These are phyloP conservation scores for Isoetes taiwanensis DNA, from an alignment of 75 land plant genomes.

Conservation along the genomic window DNA sequence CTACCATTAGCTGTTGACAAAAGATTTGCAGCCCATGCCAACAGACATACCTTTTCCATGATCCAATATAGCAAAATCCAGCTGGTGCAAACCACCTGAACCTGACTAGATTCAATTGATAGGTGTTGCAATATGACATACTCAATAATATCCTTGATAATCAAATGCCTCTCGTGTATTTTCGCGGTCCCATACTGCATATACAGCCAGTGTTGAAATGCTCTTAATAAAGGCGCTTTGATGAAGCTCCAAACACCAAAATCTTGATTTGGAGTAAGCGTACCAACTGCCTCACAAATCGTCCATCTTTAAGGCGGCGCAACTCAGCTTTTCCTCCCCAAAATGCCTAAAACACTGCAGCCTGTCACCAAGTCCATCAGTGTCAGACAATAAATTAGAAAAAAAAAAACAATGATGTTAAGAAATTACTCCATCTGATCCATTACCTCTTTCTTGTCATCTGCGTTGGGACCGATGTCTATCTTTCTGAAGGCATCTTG, in stretches of 20 bases:
- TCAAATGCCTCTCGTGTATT: conserved; percentile 65
- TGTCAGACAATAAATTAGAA: background rate
- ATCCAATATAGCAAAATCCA: conserved; percentile 57
- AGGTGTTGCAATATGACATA: conserved; percentile 51
- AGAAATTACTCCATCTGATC: background rate
- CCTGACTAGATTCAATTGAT: conserved; percentile 22
- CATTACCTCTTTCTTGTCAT: conserved; percentile 72
- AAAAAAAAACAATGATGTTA: background rate
- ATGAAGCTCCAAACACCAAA: no score
- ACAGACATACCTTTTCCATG: conserved; percentile 45
- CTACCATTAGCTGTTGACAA: no score
- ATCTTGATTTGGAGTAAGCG: no score
- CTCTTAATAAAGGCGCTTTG: no score
- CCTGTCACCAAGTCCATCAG: conserved; percentile 25
- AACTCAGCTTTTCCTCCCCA: conserved; percentile 88
- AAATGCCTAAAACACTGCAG: conserved; percentile 51
- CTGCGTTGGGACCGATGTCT: conserved; percentile 87
- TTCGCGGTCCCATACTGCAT: conserved; percentile 71
- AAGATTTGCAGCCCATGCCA: background rate
- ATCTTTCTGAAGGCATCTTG: conserved; percentile 56
- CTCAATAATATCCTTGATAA: conserved; percentile 48
- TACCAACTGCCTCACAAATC: conserved; percentile 83
- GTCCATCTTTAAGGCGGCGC: conserved; percentile 78
- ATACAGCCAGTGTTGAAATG: no score
- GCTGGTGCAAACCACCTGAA: conserved; percentile 40